Evolutionary conservation across 2,329 filamentous ascomycete species (phyloP), one percentile per base, ranked within the genome.

Genomic region (Furcasterigmium furcatum): DNA sequence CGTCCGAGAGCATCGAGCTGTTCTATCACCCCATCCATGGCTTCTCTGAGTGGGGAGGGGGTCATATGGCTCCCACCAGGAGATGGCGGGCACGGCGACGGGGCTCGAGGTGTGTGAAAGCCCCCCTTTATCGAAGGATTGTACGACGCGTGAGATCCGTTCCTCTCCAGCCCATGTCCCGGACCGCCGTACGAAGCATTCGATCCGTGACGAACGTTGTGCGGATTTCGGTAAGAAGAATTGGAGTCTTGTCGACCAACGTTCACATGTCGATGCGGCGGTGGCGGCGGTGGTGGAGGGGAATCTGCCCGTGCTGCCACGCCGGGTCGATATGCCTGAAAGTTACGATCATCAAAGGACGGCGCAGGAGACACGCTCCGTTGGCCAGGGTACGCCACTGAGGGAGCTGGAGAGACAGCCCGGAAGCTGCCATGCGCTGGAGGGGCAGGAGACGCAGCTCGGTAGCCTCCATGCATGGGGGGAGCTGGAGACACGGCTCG

Each of bases 21-120:
- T 53, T 94, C 90, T 82, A 97, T 96, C 4, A 99, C 91, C 64
- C 95, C 92, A 60, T 97, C 92, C 91, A 99, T 99, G 1, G 94
- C 94, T 63, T 91, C 90, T 48, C 94, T 80, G 4, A 99, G 71
- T 1, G 94, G 94, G 3, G 94, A 97, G 1, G 94, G 94, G 0
- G 94, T 99, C 62, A 88, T 72, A 2, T 82, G 83, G 38, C 76
- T 80, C 32, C 73, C 71, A 38, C 76, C 80, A 2, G 87, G 83
- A 5, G 89, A 91, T 4, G 82, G 82, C 3, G 84, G 85, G 29
- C 72, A 74, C 1, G 86, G 85, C 2, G 87, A 88, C 7, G 74
- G 73, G 51, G 65, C 75, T 49, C 79, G 69, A 2, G 82, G 78
- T 2, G 77, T 84, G 44, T 77, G 70, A 46, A 78, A 75, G 9